Conservation (phyloP, 2,329 filamentous ascomycete species). For the Colletotrichum graminicola region DNA sequence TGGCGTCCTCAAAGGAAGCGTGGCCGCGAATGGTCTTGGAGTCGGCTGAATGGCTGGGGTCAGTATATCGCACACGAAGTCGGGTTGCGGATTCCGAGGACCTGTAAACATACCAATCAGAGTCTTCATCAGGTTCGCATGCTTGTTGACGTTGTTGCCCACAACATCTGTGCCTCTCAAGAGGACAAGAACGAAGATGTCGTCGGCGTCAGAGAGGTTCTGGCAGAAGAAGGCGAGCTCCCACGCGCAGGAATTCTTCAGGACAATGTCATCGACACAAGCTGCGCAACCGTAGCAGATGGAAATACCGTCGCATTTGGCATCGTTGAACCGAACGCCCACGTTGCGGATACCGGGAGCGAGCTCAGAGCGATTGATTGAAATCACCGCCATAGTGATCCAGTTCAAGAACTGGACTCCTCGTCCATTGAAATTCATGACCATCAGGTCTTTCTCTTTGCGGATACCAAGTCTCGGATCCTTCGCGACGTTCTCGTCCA, state of each 20-base stretch:
- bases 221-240: not conserved
- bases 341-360: not conserved
- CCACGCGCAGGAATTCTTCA: not conserved
- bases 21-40: not conserved
- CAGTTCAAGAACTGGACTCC: not conserved
- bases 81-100: no score
- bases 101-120: not conserved
- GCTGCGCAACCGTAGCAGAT: not conserved
- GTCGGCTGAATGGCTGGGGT: not conserved
- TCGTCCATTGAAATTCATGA: not conserved
- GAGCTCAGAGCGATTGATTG: not conserved
- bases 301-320: no score
- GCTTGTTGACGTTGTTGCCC: no score
- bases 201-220: not conserved
- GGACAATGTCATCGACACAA: fast-evolving
- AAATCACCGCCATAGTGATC: fast-evolving
- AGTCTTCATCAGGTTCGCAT: not conserved
- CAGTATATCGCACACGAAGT: not conserved
- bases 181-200: slow-evolving; percentile 3
- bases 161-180: not conserved
- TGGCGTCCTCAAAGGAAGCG: not conserved
- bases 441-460: not conserved
- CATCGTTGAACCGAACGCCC: not conserved
- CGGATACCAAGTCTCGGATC: not conserved
- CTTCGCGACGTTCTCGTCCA: not conserved